Evolutionary conservation across 495 filamentous ascomycete species (phyloP).

Genomic region (Hypoxylon cercidicola): DNA sequence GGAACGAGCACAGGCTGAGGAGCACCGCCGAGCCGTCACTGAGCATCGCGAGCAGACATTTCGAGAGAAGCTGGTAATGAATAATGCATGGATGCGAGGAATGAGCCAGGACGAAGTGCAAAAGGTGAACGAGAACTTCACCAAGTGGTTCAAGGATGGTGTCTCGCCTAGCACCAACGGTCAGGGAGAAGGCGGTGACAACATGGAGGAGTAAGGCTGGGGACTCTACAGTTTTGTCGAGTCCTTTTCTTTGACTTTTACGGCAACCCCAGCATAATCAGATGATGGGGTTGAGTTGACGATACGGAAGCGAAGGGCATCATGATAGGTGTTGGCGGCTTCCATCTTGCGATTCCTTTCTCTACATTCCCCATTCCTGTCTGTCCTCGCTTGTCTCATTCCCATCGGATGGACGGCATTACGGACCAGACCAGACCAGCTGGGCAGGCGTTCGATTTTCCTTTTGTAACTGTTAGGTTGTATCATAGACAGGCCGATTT

Average conservation of each 20-base stretch:
- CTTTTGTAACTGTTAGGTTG: neutral
- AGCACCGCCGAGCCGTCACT: conserved; percentile 59
- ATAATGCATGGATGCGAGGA: conserved; percentile 79
- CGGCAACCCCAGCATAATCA: conserved; percentile 3
- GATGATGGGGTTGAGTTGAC: conserved; percentile 11
- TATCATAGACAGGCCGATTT: too few relatives aligned
- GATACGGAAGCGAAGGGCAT: conserved; percentile 19
- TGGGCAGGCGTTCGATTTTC: neutral
- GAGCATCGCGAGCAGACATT: conserved; percentile 70
- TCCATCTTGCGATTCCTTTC: neutral
- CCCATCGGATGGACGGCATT: neutral
- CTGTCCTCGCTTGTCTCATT: neutral
- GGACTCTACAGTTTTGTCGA: neutral
- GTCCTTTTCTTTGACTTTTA: conserved; percentile 7
- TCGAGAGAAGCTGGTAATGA: conserved; percentile 77
- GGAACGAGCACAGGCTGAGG: conserved; percentile 53
- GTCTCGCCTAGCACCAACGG: conserved; percentile 27
- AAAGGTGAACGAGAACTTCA: conserved; percentile 70
- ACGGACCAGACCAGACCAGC: too few relatives aligned
- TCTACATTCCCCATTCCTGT: too few relatives aligned
- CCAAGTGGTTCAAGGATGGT: conserved; percentile 59
- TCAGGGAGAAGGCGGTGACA: conserved; percentile 36
- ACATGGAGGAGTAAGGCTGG: conserved; percentile 9
- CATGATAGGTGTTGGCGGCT: conserved; percentile 23
- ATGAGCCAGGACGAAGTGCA: conserved; percentile 77